Evolutionary conservation across 2,329 filamentous ascomycete species (phyloP), one percentile per base, ranked within the genome.

Genomic region (Xylariaceae sp.): DNA sequence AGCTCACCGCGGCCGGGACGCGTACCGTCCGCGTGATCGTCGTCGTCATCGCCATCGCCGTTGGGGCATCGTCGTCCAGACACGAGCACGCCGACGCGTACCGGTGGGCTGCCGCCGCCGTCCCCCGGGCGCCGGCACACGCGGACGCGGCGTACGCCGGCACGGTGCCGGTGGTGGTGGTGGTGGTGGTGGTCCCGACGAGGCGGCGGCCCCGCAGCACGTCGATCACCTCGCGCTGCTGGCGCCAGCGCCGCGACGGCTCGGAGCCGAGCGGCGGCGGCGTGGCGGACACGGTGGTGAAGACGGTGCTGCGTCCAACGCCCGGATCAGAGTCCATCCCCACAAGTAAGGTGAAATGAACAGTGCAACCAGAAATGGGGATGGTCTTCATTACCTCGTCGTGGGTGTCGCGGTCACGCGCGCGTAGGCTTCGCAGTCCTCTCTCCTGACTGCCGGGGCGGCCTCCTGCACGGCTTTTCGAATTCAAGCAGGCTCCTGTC

Each of bases 41-140:
- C 19, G 39, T 36, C 17, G 39, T 40, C 11, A 38, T 22, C 8
- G 23, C 40, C 2, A 40, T 45, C 15, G 33, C 23, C 3, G 44
- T 46, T n/a, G 28, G 27, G 2, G 37, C 33, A 17, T 38, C 31
- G 12, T 42, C 24, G 5, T 43, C 43, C 26, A 46, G 29, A 26
- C 43, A 49, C 3, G 43, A 45, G 29, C 45, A 49, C 6, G 45
- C 46, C 17, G 43, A 46, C 17, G 41, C 40, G 19, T 45, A 42
- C 21, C n/a, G n/a, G n/a, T n/a, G n/a, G 8, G 43, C 46, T 7
- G 33, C 29, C 3, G 33, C 31, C 2, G 45, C 44, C n/a, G n/a
- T n/a, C n/a, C n/a, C n/a, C n/a, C n/a, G n/a, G n/a, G n/a, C n/a
- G n/a, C n/a, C n/a, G 17, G 31, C 19, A 25, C 45, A 49, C 9